Base-by-base conservation (phyloP, 2,329 filamentous ascomycete species). In the Ophiosphaerella narmari region DNA sequence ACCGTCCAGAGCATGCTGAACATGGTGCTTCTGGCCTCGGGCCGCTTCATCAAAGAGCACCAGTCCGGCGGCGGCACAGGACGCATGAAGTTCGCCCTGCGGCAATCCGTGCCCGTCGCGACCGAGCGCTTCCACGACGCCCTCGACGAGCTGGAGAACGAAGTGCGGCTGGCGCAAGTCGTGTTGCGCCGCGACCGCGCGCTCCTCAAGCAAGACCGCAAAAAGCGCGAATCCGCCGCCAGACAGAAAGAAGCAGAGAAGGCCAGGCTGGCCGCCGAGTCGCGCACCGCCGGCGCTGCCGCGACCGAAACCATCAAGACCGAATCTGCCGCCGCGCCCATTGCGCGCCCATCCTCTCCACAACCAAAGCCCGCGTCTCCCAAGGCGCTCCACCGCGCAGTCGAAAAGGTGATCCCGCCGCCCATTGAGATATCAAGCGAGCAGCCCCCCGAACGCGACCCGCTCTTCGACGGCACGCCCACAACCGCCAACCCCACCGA, bases 101-200 rank as follows among this genome's bases (percentile, higher is more conserved):
- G 74, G 53, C 68, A 75, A 43, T 70, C 65, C 35, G 62, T 81
- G 12, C 74, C 77, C 2, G 63, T 60, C 13, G 76, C 76, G 24
- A 66, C 71, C 13, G 67, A 71, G 31, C 67, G 73, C 55, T 82
- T 78, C 52, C 77, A 82, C 57, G 72, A 78, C 39, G 75, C 76
- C n/a, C 74, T 82, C n/a, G 79, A 82, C 63, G 70, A 76, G 49
- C 70, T 82, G 12, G 78, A 81, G 57, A 70, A 72, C 38, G 74
- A 81, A 45, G 62, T 81, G 36, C 59, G 55, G 49, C 56, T 63
- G 14, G 70, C 71, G 7, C 69, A 74, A 31, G 55, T 60, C 0
- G 71, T 73, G 7, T 51, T 74, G 46, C 65, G 71, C 7, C 50
- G 72, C 39, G 72, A 74, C 55, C 66, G 74, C 31, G 72, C 71